These are phyloP conservation scores for Yarrowia deformans DNA, from an alignment of 805 yeast species.

Conservation along the genomic window DNA sequence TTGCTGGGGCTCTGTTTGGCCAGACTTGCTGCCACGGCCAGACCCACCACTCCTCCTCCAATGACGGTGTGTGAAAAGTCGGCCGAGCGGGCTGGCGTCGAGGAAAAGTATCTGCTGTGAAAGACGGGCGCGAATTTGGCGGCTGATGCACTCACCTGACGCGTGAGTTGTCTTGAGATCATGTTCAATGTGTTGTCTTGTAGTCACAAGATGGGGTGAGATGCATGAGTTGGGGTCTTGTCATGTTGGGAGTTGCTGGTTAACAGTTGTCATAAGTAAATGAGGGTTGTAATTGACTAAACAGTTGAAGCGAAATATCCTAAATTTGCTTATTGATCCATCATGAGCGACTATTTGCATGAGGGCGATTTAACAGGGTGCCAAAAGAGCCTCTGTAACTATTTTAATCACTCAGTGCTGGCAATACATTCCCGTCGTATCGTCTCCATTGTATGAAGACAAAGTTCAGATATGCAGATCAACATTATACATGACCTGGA, in stretches of 20 bases:
- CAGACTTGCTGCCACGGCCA: slow-evolving; percentile 79
- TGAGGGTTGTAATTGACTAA: too few species aligned
- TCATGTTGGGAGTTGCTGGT: not conserved
- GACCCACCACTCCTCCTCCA: slow-evolving; percentile 88
- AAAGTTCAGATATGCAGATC: slow-evolving; percentile 12
- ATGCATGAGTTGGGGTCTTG: not conserved
- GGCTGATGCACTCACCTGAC: not conserved
- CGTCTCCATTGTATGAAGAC: too few species aligned
- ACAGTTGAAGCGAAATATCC: too few species aligned
- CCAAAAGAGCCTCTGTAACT: too few species aligned
- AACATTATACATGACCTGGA: not conserved
- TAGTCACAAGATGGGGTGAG: not conserved
- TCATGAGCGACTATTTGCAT: too few species aligned
- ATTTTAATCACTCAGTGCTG: too few species aligned
- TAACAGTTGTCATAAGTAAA: not conserved
- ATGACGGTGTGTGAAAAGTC: slow-evolving; percentile 76
- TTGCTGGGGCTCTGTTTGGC: slow-evolving; percentile 54
- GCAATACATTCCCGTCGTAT: too few species aligned
- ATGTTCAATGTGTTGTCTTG: not conserved
- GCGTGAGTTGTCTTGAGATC: not conserved
- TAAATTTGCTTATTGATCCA: too few species aligned
- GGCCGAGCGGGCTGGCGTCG: slow-evolving; percentile 32
- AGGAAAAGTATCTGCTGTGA: not conserved
- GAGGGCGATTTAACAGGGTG: too few species aligned
- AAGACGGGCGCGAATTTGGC: not conserved